Conservation (phyloP, 495 filamentous ascomycete genomes). For the Baudoinia panamericana region DNA sequence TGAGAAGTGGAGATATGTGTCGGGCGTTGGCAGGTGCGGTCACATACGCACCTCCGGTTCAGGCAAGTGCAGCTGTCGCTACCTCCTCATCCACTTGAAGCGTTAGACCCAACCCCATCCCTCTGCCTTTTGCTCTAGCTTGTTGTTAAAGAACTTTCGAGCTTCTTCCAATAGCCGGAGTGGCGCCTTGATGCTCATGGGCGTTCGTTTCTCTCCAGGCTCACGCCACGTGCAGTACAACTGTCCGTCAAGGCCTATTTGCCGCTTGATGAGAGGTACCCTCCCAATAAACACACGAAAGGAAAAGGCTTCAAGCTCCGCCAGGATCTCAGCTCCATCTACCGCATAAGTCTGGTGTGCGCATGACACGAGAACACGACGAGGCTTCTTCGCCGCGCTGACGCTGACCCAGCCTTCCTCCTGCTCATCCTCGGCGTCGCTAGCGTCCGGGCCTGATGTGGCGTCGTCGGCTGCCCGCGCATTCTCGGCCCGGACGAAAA, state of each 20-base stretch:
- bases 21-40: too few relatives aligned
- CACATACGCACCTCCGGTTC: too few relatives aligned
- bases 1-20: too few relatives aligned
- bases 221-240: slow-evolving; percentile 11
- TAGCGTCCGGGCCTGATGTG: not conserved
- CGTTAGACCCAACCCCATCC: too few relatives aligned
- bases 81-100: too few relatives aligned
- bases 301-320: slow-evolving; percentile 11
- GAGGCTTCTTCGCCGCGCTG: not conserved
- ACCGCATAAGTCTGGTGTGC: slow-evolving; percentile 8
- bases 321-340: slow-evolving; percentile 17
- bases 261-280: slow-evolving; percentile 13
- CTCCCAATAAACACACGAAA: slow-evolving; percentile 5
- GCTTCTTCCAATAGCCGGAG: slow-evolving; percentile 11
- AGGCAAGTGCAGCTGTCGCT: too few relatives aligned
- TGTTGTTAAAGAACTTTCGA: slow-evolving; percentile 16
- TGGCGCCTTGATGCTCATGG: slow-evolving; percentile 7
- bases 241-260: not conserved
- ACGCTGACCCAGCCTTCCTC: slow-evolving; percentile 14
- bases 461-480: not conserved
- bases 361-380: slow-evolving; percentile 15
- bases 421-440: not conserved
- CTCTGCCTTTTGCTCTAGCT: too few relatives aligned
- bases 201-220: not conserved
- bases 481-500: slow-evolving; percentile 16